Conservation (phyloP, 805 yeast genomes). For the Starmerella bacillaris region DNA sequence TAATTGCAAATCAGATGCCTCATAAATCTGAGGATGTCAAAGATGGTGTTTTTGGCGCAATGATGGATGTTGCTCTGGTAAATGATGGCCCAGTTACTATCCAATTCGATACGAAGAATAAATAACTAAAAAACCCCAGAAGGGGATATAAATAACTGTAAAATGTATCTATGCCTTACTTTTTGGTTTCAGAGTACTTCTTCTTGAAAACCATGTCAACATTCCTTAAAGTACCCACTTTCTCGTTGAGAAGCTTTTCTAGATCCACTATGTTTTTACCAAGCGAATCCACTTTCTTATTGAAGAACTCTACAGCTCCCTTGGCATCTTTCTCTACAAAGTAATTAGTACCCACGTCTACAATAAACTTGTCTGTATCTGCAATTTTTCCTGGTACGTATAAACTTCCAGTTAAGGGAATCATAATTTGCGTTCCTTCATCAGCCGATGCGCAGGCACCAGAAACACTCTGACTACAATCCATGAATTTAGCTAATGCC, state of each 20-base stretch:
- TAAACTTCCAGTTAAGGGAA: slow-evolving; percentile 76
- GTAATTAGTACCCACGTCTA: slow-evolving; percentile 93
- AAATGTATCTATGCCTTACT: not conserved
- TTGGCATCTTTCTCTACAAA: slow-evolving; percentile 60
- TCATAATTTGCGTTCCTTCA: slow-evolving; percentile 40
- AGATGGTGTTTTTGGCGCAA: slow-evolving; percentile 87
- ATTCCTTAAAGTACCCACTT: slow-evolving; percentile 42
- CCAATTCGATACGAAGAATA: slow-evolving; percentile 44
- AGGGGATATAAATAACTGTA: not conserved
- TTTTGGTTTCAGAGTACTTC: slow-evolving; percentile 9
- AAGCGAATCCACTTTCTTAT: slow-evolving; percentile 53
- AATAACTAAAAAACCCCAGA: not conserved
- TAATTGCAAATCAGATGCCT: slow-evolving; percentile 18
- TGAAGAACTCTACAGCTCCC: slow-evolving; percentile 56
- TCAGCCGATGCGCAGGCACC: slow-evolving; percentile 28
- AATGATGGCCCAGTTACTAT: slow-evolving; percentile 94
- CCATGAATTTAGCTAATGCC: slow-evolving; percentile 66
- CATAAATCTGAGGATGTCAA: slow-evolving; percentile 46
- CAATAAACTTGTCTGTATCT: slow-evolving; percentile 52
- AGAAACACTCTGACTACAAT: slow-evolving; percentile 57
- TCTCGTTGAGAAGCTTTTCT: slow-evolving; percentile 56
- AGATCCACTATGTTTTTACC: slow-evolving; percentile 56
- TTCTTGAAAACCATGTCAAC: slow-evolving; percentile 29
- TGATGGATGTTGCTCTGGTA: slow-evolving; percentile 82
- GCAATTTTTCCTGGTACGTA: slow-evolving; percentile 72